These are phyloP conservation scores for Starmerella davenportii DNA, from an alignment of 805 yeast species.

Conservation along the genomic window DNA sequence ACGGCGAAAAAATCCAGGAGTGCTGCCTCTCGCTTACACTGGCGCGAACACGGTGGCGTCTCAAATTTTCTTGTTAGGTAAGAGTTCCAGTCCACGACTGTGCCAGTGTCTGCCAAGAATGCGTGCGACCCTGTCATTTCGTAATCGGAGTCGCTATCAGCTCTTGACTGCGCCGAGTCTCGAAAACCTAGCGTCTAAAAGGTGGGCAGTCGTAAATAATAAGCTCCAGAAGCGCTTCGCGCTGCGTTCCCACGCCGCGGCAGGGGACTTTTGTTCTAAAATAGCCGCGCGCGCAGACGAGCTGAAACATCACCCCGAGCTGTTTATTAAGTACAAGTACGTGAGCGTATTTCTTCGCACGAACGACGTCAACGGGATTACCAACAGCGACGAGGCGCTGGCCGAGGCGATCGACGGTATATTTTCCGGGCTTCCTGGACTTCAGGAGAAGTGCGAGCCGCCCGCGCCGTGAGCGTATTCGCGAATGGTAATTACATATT, in stretches of 20 bases:
- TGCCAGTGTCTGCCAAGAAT: no score
- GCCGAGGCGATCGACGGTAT: slow-evolving; percentile 10
- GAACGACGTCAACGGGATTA: slow-evolving; percentile 12
- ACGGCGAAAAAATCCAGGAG: no score
- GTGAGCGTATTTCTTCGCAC: slow-evolving; percentile 13
- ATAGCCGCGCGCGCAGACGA: slow-evolving; percentile 14
- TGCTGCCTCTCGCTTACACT: no score
- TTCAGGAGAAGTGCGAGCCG: no score
- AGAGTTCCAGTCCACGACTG: no score
- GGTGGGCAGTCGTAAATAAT: slow-evolving; percentile 9
- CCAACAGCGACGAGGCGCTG: slow-evolving; percentile 11
- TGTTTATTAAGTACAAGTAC: slow-evolving; percentile 11
- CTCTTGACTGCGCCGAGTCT: background rate
- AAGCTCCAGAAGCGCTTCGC: slow-evolving; percentile 10
- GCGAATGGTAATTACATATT: no score
- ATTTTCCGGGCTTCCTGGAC: no score
- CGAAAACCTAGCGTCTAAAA: slow-evolving; percentile 1
- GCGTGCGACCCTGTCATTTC: no score
- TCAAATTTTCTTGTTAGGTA: no score
- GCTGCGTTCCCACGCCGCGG: slow-evolving; percentile 14
- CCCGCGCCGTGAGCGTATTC: no score
- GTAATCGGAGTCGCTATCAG: background rate
- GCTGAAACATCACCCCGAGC: slow-evolving; percentile 16
- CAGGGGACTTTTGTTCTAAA: slow-evolving; percentile 12
- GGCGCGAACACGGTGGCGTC: no score